Evolutionary conservation across 2,329 filamentous ascomycete species (phyloP).

Genomic region (Pseudogymnoascus pannorum): DNA sequence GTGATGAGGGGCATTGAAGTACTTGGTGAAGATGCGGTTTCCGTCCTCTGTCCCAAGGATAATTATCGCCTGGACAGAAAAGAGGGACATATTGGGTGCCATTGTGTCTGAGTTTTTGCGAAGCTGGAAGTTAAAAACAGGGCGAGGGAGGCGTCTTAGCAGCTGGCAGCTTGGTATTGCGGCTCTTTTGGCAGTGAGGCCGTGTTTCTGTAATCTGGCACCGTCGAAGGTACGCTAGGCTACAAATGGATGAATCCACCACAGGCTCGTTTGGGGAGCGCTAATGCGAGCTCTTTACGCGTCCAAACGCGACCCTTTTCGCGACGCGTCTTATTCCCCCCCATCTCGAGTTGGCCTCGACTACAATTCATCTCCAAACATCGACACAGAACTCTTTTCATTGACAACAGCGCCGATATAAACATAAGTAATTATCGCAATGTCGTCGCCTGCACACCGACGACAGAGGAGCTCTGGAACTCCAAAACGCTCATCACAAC

Average conservation of each 20-base stretch:
- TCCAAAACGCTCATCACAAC: slow-evolving; percentile 49
- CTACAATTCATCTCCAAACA: not conserved
- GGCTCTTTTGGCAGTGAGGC: slow-evolving; percentile 4
- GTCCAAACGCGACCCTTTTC: slow-evolving; percentile 5
- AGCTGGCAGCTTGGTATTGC: slow-evolving; percentile 5
- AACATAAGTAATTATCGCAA: slow-evolving; percentile 29
- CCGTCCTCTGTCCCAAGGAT: slow-evolving; percentile 81
- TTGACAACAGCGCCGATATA: slow-evolving; percentile 5
- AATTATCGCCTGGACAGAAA: slow-evolving; percentile 69
- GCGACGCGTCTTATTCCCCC: slow-evolving; percentile 9
- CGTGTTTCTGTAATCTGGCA: slow-evolving; percentile 11
- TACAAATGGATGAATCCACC: not conserved
- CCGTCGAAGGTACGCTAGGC: not conserved
- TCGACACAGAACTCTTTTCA: not conserved
- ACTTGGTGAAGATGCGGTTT: slow-evolving; percentile 87
- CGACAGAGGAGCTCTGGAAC: slow-evolving; percentile 48
- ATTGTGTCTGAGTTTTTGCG: slow-evolving; percentile 35
- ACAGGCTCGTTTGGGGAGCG: not conserved
- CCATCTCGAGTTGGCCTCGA: not conserved
- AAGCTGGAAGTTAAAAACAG: not conserved
- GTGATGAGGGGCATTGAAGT: slow-evolving; percentile 67
- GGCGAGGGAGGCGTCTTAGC: not conserved
- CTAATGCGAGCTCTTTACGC: slow-evolving; percentile 10
- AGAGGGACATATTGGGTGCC: slow-evolving; percentile 68
- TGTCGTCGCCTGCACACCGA: slow-evolving; percentile 56